These are phyloP conservation scores for Sorghum bicolor DNA, from an alignment of 176 grass and related monocot genomes.

Conservation along the genomic window Sorghum_bicolor_NCBIv3 NC_012870.2:5096001-5096500, in stretches of 20 bases:
- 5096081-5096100: slow-evolving; percentile 79
- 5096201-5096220: slow-evolving; percentile 87
- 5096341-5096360: slow-evolving; percentile 95
- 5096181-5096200: slow-evolving; percentile 83
- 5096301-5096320: not conserved
- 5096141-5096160: slow-evolving; percentile 92
- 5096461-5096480: not conserved
- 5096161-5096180: slow-evolving; percentile 91
- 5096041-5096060: slow-evolving; percentile 98
- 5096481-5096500: no score
- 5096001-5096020: not conserved
- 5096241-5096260: not conserved
- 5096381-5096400: slow-evolving; percentile 80
- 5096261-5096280: not conserved
- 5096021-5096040: slow-evolving; percentile 12
- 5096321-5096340: slow-evolving; percentile 53
- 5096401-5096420: slow-evolving; percentile 86
- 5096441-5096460: not conserved
- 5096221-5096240: not conserved
- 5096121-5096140: slow-evolving; percentile 81
- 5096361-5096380: slow-evolving; percentile 96
- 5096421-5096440: slow-evolving; percentile 44
- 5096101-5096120: slow-evolving; percentile 69
- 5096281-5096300: not conserved
- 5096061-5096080: slow-evolving; percentile 91